These are phyloP conservation scores for Barnettozyma botsteinii DNA, from an alignment of 805 yeast genomes.

Conservation along the genomic window DNA sequence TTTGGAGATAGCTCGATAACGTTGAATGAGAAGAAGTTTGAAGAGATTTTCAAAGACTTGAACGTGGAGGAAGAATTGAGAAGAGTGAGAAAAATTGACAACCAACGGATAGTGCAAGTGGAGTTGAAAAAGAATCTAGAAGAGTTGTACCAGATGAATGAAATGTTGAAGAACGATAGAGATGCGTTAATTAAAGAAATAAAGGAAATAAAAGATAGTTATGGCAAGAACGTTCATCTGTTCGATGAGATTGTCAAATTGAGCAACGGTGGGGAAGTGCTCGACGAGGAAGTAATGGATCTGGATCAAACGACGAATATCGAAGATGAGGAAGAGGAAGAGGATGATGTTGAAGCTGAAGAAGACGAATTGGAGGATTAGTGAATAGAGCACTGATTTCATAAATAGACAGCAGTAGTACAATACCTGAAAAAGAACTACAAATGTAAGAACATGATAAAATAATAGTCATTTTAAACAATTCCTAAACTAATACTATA, in stretches of 20 bases:
- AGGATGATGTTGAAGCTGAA: no score
- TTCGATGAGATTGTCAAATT: slow-evolving; percentile 9
- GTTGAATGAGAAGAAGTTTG: slow-evolving; percentile 4
- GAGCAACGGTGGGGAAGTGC: slow-evolving; percentile 2
- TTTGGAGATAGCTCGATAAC: not conserved
- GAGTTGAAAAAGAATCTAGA: not conserved
- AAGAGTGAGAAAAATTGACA: not conserved
- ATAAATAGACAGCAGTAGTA: no score
- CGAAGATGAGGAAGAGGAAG: slow-evolving; percentile 14
- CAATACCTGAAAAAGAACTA: no score
- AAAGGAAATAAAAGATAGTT: slow-evolving; percentile 3
- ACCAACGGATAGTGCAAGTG: not conserved
- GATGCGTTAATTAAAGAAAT: slow-evolving; percentile 9
- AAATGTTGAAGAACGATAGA: slow-evolving; percentile 1
- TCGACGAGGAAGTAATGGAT: not conserved
- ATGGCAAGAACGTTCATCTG: slow-evolving; percentile 5
- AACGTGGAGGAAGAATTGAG: not conserved
- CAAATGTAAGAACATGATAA: no score
- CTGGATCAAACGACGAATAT: slow-evolving; percentile 1
- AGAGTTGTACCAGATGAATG: not conserved
- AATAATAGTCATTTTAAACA: no score
- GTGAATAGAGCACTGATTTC: no score
- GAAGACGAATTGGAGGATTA: no score
- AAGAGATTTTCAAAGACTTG: slow-evolving; percentile 5
- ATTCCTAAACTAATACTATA: no score